These are phyloP conservation scores for Exophiala spinifera DNA, from an alignment of 2,329 filamentous ascomycete genomes.

Conservation along the genomic window DNA sequence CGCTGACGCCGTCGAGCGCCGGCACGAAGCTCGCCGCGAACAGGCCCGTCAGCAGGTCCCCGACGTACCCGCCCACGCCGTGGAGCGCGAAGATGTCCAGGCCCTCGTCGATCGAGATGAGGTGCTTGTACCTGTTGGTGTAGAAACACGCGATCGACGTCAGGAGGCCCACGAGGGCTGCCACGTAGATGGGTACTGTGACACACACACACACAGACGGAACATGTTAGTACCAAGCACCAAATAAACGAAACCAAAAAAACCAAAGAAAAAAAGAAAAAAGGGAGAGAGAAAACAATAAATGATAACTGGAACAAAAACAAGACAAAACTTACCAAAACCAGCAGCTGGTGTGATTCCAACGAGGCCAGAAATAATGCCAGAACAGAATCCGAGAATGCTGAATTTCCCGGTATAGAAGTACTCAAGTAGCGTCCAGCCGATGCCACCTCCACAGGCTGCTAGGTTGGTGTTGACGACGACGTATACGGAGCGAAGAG, in stretches of 20 bases:
- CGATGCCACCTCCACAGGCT: slow-evolving; percentile 53
- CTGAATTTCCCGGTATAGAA: slow-evolving; percentile 49
- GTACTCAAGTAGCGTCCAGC: slow-evolving; percentile 55
- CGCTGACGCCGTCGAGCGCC: slow-evolving; percentile 51
- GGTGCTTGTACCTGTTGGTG: slow-evolving; percentile 49
- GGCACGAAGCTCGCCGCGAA: slow-evolving; percentile 52
- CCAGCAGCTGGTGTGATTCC: slow-evolving; percentile 59
- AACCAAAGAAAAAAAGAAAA: too few relatives aligned
- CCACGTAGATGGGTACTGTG: slow-evolving; percentile 35
- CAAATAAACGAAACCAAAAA: too few relatives aligned
- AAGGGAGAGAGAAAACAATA: not conserved
- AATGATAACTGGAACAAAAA: too few relatives aligned
- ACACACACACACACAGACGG: not conserved
- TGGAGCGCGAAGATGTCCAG: slow-evolving; percentile 60
- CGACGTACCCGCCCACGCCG: slow-evolving; percentile 56
- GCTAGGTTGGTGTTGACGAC: slow-evolving; percentile 60
- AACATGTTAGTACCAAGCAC: not conserved
- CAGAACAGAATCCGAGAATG: slow-evolving; percentile 52
- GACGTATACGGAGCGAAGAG: slow-evolving; percentile 53
- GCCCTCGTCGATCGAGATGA: slow-evolving; percentile 55
- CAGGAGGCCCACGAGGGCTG: slow-evolving; percentile 52
- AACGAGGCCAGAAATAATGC: slow-evolving; percentile 56
- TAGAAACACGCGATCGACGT: slow-evolving; percentile 50
- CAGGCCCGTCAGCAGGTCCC: slow-evolving; percentile 55
- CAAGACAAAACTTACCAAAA: slow-evolving; percentile 41